A percentile compares a stretch with the other conserved stretches of the same genome.
Conservation (phyloP, 768 basidiomycete species). For the Pleurotus giganteus region DNA sequence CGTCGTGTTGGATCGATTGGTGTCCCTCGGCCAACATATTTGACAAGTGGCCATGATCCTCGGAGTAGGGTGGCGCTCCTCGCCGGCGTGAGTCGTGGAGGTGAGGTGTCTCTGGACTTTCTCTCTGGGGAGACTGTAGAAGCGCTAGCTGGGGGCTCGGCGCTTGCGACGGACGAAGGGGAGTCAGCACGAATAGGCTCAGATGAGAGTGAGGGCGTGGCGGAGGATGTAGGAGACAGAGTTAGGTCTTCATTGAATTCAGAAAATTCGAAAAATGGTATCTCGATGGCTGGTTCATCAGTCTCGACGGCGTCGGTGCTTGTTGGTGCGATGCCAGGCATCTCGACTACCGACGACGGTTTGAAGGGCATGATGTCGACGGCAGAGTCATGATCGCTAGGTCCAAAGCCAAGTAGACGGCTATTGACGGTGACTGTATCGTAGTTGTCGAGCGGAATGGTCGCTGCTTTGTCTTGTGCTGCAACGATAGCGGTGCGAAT, state of each 20-base stretch:
- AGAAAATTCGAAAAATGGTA: conserved; percentile 4
- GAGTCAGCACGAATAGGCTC: conserved; percentile 3
- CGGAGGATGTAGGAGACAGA: conserved; percentile 1
- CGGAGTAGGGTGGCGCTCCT: conserved; percentile 27
- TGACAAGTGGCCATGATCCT: conserved; percentile 43
- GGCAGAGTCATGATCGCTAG: conserved; percentile 5
- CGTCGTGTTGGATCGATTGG: conserved; percentile 43
- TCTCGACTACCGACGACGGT: neutral
- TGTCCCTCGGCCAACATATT: conserved; percentile 47
- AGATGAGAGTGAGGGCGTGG: conserved; percentile 2
- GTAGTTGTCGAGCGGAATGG: conserved; percentile 4
- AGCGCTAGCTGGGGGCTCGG: neutral
- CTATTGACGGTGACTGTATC: conserved; percentile 1
- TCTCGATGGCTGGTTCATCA: neutral
- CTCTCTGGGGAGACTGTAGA: neutral
- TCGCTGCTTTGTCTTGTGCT: conserved; percentile 3
- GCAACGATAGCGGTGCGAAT: conserved; percentile 7
- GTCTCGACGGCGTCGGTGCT: neutral
- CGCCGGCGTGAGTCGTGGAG: conserved; percentile 24
- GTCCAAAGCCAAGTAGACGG: neutral
- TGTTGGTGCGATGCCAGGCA: neutral
- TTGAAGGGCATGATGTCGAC: conserved; percentile 3
- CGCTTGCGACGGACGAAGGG: neutral
- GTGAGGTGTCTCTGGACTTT: conserved; percentile 16
- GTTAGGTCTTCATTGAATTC: conserved; percentile 2